Evolutionary conservation across 2,329 filamentous ascomycete genomes (phyloP).

Genomic region (Dichotomopilus funicola): DNA sequence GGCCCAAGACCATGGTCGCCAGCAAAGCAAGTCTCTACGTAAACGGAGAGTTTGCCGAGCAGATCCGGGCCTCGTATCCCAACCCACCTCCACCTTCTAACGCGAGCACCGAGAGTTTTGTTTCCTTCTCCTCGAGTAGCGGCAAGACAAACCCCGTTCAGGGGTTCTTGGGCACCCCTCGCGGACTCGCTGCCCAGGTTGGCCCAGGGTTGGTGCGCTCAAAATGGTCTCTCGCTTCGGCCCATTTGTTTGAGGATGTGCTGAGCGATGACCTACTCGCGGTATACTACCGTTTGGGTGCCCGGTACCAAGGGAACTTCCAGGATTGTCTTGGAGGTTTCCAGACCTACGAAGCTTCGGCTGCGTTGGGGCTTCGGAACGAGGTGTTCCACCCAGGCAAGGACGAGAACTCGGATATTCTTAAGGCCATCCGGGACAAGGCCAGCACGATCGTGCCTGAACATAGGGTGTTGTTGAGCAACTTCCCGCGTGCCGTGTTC

Average conservation of each 20-base stretch:
- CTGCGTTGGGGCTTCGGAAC: slow-evolving; percentile 82
- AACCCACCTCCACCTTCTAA: slow-evolving; percentile 61
- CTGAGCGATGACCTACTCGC: slow-evolving; percentile 87
- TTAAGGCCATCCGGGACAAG: slow-evolving; percentile 78
- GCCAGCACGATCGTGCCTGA: slow-evolving; percentile 79
- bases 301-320: slow-evolving; percentile 90
- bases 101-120: slow-evolving; percentile 60
- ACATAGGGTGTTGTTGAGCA: slow-evolving; percentile 71
- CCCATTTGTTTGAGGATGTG: slow-evolving; percentile 79
- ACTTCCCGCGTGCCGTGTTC: slow-evolving; percentile 73
- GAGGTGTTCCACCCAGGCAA: slow-evolving; percentile 85
- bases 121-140: slow-evolving; percentile 56
- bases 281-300: slow-evolving; percentile 83
- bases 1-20: slow-evolving; percentile 65
- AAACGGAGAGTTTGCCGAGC: slow-evolving; percentile 88
- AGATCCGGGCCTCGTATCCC: slow-evolving; percentile 84
- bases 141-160: slow-evolving; percentile 66
- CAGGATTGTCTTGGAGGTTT: slow-evolving; percentile 95
- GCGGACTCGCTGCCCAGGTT: slow-evolving; percentile 71
- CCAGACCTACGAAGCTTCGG: slow-evolving; percentile 91
- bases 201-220: slow-evolving; percentile 69
- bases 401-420: slow-evolving; percentile 85
- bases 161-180: slow-evolving; percentile 87
- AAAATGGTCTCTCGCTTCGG: slow-evolving; percentile 83
- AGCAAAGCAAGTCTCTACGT: slow-evolving; percentile 85